Base-by-base conservation (phyloP, 495 filamentous ascomycete genomes). In the Talaromyces nanjingensis region DNA sequence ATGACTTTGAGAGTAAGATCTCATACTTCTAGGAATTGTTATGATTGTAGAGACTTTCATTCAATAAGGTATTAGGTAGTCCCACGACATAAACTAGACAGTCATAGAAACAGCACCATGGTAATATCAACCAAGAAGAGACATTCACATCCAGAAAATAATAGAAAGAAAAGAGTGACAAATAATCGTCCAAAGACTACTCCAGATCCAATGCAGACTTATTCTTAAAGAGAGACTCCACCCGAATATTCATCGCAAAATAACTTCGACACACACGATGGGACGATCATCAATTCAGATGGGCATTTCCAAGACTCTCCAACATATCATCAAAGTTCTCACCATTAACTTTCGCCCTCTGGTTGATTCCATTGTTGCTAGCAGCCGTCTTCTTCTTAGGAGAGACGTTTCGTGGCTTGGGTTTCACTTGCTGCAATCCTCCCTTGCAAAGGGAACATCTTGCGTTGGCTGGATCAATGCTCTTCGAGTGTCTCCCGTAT, bases 401-500 rank as follows among this genome's bases (percentile, higher is more conserved):
- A 14, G 74, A 76, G 2, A 74, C 71, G 42, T 73, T 83, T 59
- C 89, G 78, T 14, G 91, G 92, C 60, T 81, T 81, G 0, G 94
- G 94, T 74, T 90, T 90, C 12, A 87, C 86, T 81, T 98, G 94
- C 68, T 86, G 73, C 65, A 98, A 70, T 12, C 69, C 64, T 1
- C 86, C 82, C 63, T 81, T 83, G 67, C 94, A 97, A 5, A 52
- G 68, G 3, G 91, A 90, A 74, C 94, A 98, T 7, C 78, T 78
- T 25, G 89, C 82, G 16, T 81, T 76, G 7, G 60, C 63, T 0
- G 87, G 77, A 69, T 97, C 84, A 53, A 98, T 87, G 65, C 89
- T 92, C 76, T 89, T 90, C 1, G 86, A 90, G 72, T 98, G 93
- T 4, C 93, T 81, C 65, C 90, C 87, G 69, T 86, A 93, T 69